Evolutionary conservation across 2,329 filamentous ascomycete genomes (phyloP).

Genomic region (Cercospora zeina): DNA sequence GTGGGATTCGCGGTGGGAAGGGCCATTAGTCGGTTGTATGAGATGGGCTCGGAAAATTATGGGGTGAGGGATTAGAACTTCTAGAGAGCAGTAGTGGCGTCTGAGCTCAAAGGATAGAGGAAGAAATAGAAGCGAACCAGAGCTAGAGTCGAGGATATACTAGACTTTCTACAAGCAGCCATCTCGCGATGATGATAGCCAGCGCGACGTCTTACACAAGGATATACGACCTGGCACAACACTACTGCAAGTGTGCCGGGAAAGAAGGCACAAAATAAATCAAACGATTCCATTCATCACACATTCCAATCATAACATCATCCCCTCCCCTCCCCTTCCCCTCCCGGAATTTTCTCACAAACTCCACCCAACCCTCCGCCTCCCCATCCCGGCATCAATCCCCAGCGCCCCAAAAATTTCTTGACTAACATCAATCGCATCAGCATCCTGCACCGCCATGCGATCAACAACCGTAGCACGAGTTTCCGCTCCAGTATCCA

Average conservation of each 20-base stretch:
- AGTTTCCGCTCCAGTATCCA: neutral
- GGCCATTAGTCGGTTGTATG: slow-evolving; percentile 34
- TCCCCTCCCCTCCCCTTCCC: neutral
- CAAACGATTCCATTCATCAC: neutral
- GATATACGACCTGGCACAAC: neutral
- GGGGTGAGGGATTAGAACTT: slow-evolving; percentile 12
- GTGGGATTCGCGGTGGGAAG: slow-evolving; percentile 36
- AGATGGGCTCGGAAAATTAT: slow-evolving; percentile 34
- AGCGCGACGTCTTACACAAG: neutral
- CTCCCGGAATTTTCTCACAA: neutral
- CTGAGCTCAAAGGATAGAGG: neutral
- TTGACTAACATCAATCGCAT: slow-evolving; percentile 1
- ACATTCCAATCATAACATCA: neutral
- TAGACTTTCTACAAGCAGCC: neutral
- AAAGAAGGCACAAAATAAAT: neutral
- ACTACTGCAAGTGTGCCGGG: neutral
- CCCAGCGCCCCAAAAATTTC: neutral
- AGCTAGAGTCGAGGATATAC: neutral
- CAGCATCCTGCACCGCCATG: neutral
- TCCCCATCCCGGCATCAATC: neutral
- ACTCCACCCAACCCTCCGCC: neutral
- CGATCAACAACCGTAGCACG: neutral
- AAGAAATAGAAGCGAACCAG: neutral
- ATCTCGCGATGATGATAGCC: neutral
- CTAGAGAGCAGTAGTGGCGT: neutral